These are phyloP conservation scores for Tremella mesenterica DNA, from an alignment of 768 basidiomycete genomes.

Conservation along the genomic window DNA sequence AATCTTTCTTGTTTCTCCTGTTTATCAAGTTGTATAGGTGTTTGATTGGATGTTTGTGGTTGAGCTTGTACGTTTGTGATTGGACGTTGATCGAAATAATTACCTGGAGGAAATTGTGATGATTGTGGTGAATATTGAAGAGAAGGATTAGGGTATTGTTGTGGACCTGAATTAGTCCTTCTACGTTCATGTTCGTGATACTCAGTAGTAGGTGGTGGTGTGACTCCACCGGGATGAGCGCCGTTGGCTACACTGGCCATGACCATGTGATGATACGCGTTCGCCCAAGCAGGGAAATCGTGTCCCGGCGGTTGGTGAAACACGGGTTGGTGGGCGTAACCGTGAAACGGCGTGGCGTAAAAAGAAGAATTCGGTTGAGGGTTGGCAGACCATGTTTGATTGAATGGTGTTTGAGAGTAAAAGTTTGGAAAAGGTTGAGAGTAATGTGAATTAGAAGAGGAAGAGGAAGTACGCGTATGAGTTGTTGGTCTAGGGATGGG, in stretches of 20 bases:
- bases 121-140: constrained; percentile 2
- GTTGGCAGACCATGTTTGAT: constrained; percentile 23
- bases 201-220: constrained; percentile 9
- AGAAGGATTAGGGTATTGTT: constrained; percentile 3
- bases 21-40: too few relatives aligned
- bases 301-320: constrained; percentile 32
- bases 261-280: constrained; percentile 37
- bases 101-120: constrained; percentile 1
- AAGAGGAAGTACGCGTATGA: constrained; percentile 4
- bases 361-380: constrained; percentile 29
- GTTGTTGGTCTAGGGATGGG: constrained; percentile 7
- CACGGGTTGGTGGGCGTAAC: constrained; percentile 17
- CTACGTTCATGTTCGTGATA: constrained; percentile 11
- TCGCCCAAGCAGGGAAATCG: constrained; percentile 38
- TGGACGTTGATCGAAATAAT: not conserved
- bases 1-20: too few relatives aligned
- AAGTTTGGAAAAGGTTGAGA: too few relatives aligned
- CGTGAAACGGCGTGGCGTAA: constrained; percentile 21
- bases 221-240: constrained; percentile 12
- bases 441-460: not conserved
- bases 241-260: constrained; percentile 23
- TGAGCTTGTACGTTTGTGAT: constrained; percentile 4
- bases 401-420: too few relatives aligned
- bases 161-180: constrained; percentile 17
- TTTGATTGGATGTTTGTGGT: constrained; percentile 6